A percentile compares a stretch with the other conserved stretches of the same genome.
Conservation (phyloP, 2,329 filamentous ascomycete genomes). For the Sclerotinia spermophila region DNA sequence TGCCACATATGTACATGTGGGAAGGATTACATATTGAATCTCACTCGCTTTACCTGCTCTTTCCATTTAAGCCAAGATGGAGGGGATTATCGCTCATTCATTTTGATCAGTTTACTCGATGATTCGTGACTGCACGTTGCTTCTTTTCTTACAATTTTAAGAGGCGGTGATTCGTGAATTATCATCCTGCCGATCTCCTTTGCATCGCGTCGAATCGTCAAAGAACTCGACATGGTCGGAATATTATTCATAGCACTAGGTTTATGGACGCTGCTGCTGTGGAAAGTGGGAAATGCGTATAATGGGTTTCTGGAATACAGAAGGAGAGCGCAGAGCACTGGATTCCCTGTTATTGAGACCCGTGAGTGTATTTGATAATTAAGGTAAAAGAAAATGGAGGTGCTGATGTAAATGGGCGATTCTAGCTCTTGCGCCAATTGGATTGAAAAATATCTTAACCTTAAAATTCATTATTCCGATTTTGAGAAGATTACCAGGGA, state of each 20-base stretch:
- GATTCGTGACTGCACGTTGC: background rate
- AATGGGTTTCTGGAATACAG: background rate
- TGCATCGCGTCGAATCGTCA: background rate
- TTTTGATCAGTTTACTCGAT: background rate
- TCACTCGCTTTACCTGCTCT: background rate
- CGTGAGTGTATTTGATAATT: background rate
- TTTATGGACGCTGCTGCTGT: background rate
- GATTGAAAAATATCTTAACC: conserved; percentile 17
- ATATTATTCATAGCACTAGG: background rate
- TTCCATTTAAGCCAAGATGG: background rate
- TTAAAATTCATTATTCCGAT: conserved; percentile 21
- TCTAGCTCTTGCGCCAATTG: conserved; percentile 18
- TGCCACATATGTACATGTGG: background rate
- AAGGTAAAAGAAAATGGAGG: background rate
- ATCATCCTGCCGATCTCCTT: background rate
- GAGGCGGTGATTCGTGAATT: background rate
- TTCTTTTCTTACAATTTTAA: background rate
- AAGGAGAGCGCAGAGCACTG: background rate
- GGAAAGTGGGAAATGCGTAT: background rate
- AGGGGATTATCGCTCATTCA: background rate
- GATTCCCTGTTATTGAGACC: conserved; percentile 4
- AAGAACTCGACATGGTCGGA: background rate
- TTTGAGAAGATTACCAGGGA: conserved; percentile 18
- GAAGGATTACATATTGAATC: background rate
- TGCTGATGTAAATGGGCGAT: background rate